phyloP scores from a whole-genome alignment of 805 yeast genomes.

The Yamadazyma laniorum region DNA sequence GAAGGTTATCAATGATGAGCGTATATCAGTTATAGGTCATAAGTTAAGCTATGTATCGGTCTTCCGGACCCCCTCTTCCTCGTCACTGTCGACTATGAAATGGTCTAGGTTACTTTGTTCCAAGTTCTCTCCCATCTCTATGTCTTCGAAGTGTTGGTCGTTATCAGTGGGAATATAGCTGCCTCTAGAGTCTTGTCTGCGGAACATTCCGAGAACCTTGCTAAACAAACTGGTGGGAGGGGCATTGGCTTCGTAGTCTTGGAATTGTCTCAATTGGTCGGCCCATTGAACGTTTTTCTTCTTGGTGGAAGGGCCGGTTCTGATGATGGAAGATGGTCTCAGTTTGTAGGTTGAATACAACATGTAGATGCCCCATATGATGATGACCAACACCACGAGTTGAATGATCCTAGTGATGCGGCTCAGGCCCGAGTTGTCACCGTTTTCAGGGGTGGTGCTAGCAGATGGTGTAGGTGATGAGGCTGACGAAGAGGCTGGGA shows the following conservation, averaged over 20 bases:
- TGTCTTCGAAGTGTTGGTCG: constrained; percentile 32
- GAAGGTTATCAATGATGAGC: too few species aligned
- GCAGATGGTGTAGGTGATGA: background rate
- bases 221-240: constrained; percentile 35
- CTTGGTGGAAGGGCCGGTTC: constrained; percentile 29
- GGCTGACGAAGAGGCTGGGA: constrained; percentile 2
- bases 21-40: too few species aligned
- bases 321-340: constrained; percentile 42
- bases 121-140: constrained; percentile 40
- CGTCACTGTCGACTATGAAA: constrained; percentile 51
- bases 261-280: constrained; percentile 37
- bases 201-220: constrained; percentile 33
- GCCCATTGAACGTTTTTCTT: constrained; percentile 51
- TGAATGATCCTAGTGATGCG: constrained; percentile 39
- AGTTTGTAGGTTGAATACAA: constrained; percentile 37
- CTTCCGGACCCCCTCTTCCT: constrained; percentile 26
- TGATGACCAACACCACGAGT: constrained; percentile 34
- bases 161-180: constrained; percentile 9
- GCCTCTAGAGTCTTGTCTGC: constrained; percentile 18
- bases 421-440: constrained; percentile 7
- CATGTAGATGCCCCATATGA: constrained; percentile 42
- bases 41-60: background rate
- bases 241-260: constrained; percentile 29
- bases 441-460: background rate
- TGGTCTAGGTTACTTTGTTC: constrained; percentile 27